phyloP scores from a whole-genome alignment of 257 asterid species.

The Solanum virginianum region DNA sequence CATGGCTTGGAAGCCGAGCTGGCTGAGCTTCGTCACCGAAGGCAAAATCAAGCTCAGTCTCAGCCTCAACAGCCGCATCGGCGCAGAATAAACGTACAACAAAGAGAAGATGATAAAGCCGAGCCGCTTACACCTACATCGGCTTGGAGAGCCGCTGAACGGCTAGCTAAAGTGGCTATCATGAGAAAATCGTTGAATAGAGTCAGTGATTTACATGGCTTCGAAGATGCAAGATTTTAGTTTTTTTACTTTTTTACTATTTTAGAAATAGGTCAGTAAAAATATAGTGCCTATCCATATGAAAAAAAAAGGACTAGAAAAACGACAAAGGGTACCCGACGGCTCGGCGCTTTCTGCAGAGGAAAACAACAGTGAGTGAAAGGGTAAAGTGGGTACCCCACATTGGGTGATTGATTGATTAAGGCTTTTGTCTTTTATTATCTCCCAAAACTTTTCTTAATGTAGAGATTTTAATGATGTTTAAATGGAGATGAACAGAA shows the following conservation, averaged over 20 bases:
- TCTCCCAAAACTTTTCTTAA: not conserved
- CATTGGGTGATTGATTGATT: slow-evolving; percentile 23
- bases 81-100: slow-evolving; percentile 15
- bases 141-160: slow-evolving; percentile 99
- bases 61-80: slow-evolving; percentile 3
- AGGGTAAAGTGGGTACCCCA: slow-evolving; percentile 17
- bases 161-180: slow-evolving; percentile 95
- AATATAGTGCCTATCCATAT: slow-evolving; percentile 5
- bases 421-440: slow-evolving; percentile 14
- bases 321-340: slow-evolving; percentile 16
- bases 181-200: slow-evolving; percentile 88
- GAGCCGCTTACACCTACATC: slow-evolving; percentile 97
- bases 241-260: not conserved
- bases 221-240: slow-evolving; percentile 94
- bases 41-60: slow-evolving; percentile 13
- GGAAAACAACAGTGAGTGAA: slow-evolving; percentile 1
- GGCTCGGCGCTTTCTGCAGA: slow-evolving; percentile 40
- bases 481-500: slow-evolving; percentile 16
- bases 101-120: slow-evolving; percentile 32
- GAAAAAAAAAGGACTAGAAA: slow-evolving; percentile 4
- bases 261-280: not conserved
- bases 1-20: slow-evolving; percentile 76
- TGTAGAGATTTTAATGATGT: slow-evolving; percentile 23
- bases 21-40: slow-evolving; percentile 38
- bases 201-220: slow-evolving; percentile 96